Evolutionary conservation across 306 rosid genomes (phyloP).

Genomic region (Cicer judaicum): DNA sequence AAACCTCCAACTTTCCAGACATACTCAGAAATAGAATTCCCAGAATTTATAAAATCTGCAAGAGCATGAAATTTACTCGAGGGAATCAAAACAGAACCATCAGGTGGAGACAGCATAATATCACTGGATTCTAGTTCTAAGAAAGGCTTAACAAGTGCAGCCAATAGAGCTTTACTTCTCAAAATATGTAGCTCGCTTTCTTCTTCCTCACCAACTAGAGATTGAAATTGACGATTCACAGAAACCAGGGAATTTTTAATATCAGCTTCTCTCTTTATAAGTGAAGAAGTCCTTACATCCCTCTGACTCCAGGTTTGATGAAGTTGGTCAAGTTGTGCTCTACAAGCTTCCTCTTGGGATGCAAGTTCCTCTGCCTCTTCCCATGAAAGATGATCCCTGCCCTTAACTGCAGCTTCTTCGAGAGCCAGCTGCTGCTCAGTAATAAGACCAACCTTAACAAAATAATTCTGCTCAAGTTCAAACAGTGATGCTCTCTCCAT

Average conservation of each 20-base stretch:
- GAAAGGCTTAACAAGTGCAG: conserved; percentile 78
- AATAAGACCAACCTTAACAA: conserved; percentile 80
- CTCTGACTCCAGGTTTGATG: conserved; percentile 94
- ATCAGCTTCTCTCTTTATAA: conserved; percentile 83
- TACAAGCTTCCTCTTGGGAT: conserved; percentile 95
- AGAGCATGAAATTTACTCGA: conserved; percentile 56
- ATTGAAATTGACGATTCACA: conserved; percentile 71
- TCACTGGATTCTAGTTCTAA: conserved; percentile 75
- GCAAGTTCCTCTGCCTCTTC: conserved; percentile 99
- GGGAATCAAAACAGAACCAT: conserved; percentile 54
- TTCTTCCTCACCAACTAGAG: conserved; percentile 61
- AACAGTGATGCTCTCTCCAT: conserved; percentile 74
- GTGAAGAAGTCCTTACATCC: conserved; percentile 70
- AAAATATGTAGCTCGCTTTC: conserved; percentile 60
- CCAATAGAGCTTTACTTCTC: conserved; percentile 66
- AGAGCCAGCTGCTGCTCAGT: conserved; percentile 93
- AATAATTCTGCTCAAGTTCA: conserved; percentile 90
- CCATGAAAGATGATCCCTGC: conserved; percentile 98
- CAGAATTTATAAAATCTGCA: conserved; percentile 73
- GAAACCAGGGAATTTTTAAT: conserved; percentile 73
- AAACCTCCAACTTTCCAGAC: conserved; percentile 82
- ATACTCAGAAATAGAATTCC: conserved; percentile 74
- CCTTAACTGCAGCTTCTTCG: conserved; percentile 88
- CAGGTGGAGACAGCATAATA: conserved; percentile 59
- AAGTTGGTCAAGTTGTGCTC: conserved; percentile 86